Percentiles rank a stretch among this genome's conserved stretches.
Conservation (phyloP, 2,329 filamentous ascomycete genomes). For the Phialophora chinensis region DNA sequence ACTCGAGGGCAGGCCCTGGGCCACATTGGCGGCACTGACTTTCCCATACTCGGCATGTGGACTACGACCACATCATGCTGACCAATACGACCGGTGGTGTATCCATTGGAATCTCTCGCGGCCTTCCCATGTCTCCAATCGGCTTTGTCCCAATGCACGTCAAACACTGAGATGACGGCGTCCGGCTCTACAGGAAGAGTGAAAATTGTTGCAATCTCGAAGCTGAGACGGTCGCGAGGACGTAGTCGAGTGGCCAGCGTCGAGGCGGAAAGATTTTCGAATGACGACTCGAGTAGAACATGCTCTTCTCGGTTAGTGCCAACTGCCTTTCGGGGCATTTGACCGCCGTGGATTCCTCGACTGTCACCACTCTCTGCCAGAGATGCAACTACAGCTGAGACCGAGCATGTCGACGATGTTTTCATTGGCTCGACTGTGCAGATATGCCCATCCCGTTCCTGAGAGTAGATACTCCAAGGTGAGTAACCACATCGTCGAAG, state of each 20-base stretch:
- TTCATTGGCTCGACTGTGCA: slow-evolving; percentile 1
- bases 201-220: slow-evolving; percentile 12
- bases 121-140: neutral
- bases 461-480: slow-evolving; percentile 8
- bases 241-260: neutral
- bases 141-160: slow-evolving; percentile 9
- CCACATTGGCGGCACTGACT: slow-evolving; percentile 36
- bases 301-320: neutral
- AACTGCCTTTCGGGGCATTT: neutral
- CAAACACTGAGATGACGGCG: neutral
- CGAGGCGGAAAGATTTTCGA: neutral
- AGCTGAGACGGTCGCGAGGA: neutral
- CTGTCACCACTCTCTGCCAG: neutral
- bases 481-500: slow-evolving; percentile 9
- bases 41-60: slow-evolving; percentile 43
- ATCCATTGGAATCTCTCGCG: slow-evolving; percentile 7
- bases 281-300: neutral
- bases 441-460: slow-evolving; percentile 15
- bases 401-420: neutral
- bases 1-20: slow-evolving; percentile 44
- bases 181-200: slow-evolving; percentile 10
- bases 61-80: slow-evolving; percentile 13
- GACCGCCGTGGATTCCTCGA: neutral
- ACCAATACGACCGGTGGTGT: slow-evolving; percentile 2
- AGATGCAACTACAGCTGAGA: neutral